phyloP scores from a whole-genome alignment of 257 asterid genomes.

The Rhazya stricta region DNA sequence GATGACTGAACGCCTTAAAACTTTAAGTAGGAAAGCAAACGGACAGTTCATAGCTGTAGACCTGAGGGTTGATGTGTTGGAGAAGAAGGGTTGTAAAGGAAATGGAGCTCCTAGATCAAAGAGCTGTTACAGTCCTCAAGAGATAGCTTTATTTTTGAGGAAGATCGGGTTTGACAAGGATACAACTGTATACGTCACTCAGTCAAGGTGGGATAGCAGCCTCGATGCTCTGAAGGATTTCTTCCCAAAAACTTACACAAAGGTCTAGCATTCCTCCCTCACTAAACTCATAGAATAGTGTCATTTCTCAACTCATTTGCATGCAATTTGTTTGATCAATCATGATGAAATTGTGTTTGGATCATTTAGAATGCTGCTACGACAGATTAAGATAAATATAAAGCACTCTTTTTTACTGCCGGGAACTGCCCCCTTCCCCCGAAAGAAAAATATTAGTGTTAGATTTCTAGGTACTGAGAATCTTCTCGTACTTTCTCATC shows the following conservation, averaged over 20 bases:
- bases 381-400: neutral
- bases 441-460: neutral
- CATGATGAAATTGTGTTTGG: neutral
- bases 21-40: constrained; percentile 65
- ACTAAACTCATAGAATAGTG: neutral
- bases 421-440: neutral
- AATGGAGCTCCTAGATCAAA: constrained; percentile 51
- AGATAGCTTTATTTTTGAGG: constrained; percentile 60
- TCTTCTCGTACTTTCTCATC: neutral
- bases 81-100: constrained; percentile 74
- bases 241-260: constrained; percentile 77
- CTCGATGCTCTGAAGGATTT: constrained; percentile 64
- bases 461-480: no score
- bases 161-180: constrained; percentile 74
- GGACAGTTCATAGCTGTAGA: constrained; percentile 91
- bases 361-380: neutral
- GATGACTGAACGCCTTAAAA: constrained; percentile 67
- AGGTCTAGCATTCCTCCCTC: constrained; percentile 37
- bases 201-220: constrained; percentile 78
- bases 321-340: neutral
- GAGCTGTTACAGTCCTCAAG: constrained; percentile 75
- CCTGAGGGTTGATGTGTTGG: constrained; percentile 78
- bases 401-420: neutral
- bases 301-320: neutral
- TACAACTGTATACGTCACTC: constrained; percentile 71